Percentiles rank a stretch among this genome's conserved stretches.
phyloP scores from a whole-genome alignment of 1,139 yeast species.

The Geotrichum australiense region DNA sequence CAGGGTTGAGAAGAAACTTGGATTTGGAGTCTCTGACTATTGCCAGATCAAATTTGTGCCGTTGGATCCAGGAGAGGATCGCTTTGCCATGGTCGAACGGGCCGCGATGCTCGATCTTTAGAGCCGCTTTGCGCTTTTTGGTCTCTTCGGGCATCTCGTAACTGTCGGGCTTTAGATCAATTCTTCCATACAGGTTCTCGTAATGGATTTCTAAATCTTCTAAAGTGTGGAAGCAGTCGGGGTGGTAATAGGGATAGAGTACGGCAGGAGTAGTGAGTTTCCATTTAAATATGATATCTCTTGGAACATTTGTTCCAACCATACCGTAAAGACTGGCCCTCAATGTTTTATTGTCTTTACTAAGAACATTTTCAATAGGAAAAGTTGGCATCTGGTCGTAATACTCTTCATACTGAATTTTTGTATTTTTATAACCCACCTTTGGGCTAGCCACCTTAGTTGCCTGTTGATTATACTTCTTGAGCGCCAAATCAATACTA shows the following conservation, averaged over 20 bases:
- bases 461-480: no score
- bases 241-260: slow-evolving; percentile 3
- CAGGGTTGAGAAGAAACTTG: slow-evolving; percentile 65
- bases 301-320: not conserved
- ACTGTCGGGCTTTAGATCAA: no score
- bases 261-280: not conserved
- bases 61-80: no score
- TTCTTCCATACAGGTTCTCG: not conserved
- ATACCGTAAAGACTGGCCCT: not conserved
- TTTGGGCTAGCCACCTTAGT: no score
- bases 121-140: no score
- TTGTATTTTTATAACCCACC: no score
- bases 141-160: no score
- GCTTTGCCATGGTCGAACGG: no score
- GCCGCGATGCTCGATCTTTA: no score
- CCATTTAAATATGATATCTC: not conserved
- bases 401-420: no score
- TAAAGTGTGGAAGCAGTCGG: not conserved
- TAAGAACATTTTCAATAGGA: not conserved
- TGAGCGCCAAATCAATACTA: no score
- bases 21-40: slow-evolving; percentile 40
- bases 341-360: not conserved
- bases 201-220: not conserved
- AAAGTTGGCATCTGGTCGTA: not conserved
- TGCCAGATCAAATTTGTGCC: no score